Evolutionary conservation across 2,329 filamentous ascomycete species (phyloP), one percentile per base, ranked within the genome.

Genomic region (Mollisiaceae sp.): DNA sequence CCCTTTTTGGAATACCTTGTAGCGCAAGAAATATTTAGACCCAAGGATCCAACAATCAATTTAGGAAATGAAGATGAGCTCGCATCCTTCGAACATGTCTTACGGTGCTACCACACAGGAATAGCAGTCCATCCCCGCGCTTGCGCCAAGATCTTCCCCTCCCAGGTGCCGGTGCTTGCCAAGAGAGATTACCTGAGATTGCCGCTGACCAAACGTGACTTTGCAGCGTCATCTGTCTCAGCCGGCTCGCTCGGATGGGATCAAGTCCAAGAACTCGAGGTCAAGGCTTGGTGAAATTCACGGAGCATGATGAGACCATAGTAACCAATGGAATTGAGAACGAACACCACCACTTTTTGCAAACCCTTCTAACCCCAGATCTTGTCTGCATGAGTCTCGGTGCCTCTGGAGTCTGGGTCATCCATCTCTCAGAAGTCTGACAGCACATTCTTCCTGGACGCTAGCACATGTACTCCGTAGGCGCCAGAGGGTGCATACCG

Each of bases 21-120:
- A 32, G 27, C 27, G 6, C 27, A 32, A 32, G 27, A 32, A 6
- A 32, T 32, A 32, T 32, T 32, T 32, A 32, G 27, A 32, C 27
- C 27, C 27, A 32, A 32, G 27, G 27, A 32, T 32, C 27, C 27
- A 41, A 41, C 38, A 41, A 41, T 41, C 38, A 18, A 41, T 41
- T 32, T 32, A 32, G 6, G 27, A 6, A 32, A 32, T 24, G 24
- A 4, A 54, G 32, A 32, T 54, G 50, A 54, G 12, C 22, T 24
- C 45, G 15, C n/a, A 54, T 54, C 50, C 50, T 54, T 54, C 50
- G 32, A 54, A 54, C 50, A 52, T 35, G 50, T 54, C 50, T 18
- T n/a, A 54, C 50, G 50, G 50, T 54, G 50, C 50, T 24, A 54
- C 50, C 11, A n/a, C 24, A 27, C 50, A 27, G 32, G 50, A 54